phyloP scores from a whole-genome alignment of 805 yeast species.

The Barnettozyma siamensis region DNA sequence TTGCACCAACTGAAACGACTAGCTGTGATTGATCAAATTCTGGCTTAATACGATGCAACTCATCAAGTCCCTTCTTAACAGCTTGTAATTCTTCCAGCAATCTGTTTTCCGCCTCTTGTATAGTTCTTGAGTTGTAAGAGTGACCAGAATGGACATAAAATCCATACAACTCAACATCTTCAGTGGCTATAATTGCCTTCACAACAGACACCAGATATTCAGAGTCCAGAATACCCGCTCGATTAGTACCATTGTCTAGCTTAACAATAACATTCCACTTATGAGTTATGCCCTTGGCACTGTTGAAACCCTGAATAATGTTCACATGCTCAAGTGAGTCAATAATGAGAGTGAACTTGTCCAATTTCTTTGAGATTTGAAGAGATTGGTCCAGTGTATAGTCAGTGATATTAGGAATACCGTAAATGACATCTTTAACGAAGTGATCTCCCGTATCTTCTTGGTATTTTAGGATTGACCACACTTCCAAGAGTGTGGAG shows the following conservation, averaged over 20 bases:
- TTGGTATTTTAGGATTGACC: conserved; percentile 37
- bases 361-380: conserved; percentile 36
- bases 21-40: conserved; percentile 35
- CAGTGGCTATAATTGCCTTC: conserved; percentile 24
- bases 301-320: conserved; percentile 35
- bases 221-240: conserved; percentile 52
- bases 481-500: conserved; percentile 65
- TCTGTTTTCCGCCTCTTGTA: conserved; percentile 40
- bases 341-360: conserved; percentile 48
- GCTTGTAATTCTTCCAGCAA: conserved; percentile 53
- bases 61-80: conserved; percentile 47
- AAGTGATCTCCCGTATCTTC: conserved; percentile 21
- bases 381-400: conserved; percentile 42
- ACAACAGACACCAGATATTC: conserved; percentile 34
- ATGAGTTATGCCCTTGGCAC: conserved; percentile 18
- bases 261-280: conserved; percentile 66
- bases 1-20: conserved; percentile 69
- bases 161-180: conserved; percentile 47
- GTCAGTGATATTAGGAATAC: conserved; percentile 52
- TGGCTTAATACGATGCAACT: conserved; percentile 29
- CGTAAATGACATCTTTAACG: conserved; percentile 46
- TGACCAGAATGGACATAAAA: conserved; percentile 80
- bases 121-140: conserved; percentile 47
- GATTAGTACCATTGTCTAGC: conserved; percentile 62
- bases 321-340: conserved; percentile 56